A percentile compares a stretch with the other conserved stretches of the same genome.
phyloP scores from a whole-genome alignment of 139 green algal genomes.

The Chlorella sorokiniana region DNA sequence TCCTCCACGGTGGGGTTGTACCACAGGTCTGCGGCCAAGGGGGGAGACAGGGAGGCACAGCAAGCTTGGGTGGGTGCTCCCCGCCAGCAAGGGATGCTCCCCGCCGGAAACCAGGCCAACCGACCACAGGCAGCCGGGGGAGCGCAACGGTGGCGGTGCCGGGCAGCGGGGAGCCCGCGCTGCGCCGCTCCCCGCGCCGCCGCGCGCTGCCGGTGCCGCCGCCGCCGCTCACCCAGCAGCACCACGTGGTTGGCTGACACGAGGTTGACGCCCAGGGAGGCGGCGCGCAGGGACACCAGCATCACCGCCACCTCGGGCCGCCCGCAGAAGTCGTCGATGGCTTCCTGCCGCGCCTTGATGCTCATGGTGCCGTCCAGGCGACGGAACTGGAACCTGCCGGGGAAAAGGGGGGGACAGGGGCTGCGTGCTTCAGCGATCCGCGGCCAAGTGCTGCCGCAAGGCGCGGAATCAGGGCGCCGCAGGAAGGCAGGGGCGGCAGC shows the following conservation, averaged over 20 bases:
- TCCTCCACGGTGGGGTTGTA: slow-evolving; percentile 78
- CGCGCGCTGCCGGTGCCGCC: not conserved
- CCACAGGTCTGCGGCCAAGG: slow-evolving; percentile 72
- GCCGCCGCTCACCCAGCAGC: slow-evolving; percentile 7
- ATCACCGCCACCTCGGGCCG: slow-evolving; percentile 59
- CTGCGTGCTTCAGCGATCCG: not conserved
- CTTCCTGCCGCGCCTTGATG: slow-evolving; percentile 64
- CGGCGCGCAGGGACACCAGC: slow-evolving; percentile 77
- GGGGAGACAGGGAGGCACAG: not conserved
- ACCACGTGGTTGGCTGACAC: slow-evolving; percentile 87
- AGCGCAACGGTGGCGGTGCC: too few relatives aligned
- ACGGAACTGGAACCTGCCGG: slow-evolving; percentile 51
- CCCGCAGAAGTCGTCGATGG: slow-evolving; percentile 79
- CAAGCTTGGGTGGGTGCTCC: not conserved
- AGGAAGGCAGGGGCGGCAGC: not conserved
- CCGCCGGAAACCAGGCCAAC: too few relatives aligned
- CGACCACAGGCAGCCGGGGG: too few relatives aligned
- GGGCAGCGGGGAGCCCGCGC: too few relatives aligned
- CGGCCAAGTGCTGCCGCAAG: too few relatives aligned
- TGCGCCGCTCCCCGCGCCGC: too few relatives aligned
- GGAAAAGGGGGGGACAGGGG: too few relatives aligned
- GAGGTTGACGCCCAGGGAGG: slow-evolving; percentile 90
- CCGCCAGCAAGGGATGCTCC: too few relatives aligned
- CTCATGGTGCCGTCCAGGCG: slow-evolving; percentile 89
- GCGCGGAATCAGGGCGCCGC: not conserved